Evolutionary conservation across 2,329 filamentous ascomycete genomes (phyloP), one percentile per base, ranked within the genome.

Genomic region (Penicillium capsulatum): DNA sequence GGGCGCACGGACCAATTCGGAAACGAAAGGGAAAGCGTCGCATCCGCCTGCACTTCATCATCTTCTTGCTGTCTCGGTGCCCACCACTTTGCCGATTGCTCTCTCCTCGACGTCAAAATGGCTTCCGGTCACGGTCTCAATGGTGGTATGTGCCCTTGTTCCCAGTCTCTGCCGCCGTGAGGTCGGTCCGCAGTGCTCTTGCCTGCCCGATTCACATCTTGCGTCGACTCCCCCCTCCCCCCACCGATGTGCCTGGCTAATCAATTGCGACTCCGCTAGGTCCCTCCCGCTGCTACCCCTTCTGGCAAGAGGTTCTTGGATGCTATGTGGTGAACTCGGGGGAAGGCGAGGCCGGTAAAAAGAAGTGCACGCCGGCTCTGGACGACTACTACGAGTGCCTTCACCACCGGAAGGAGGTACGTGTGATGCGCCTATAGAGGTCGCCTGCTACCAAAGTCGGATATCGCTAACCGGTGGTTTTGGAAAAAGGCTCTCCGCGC

Each of bases 321-420:
- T 98, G 92, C 80, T 98, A 98, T 69, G 89, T 96, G 46, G 83
- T 95, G 64, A 97, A 97, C 74, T 88, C 88, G 40, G 79, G 77
- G 51, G 74, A 84, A 51, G 85, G 91, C 40, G 84, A 90, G 61
- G 75, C 80, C 54, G 87, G 87, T 55, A 92, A 90, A 74, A 84
- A 82, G 68, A 94, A 94, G 72, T 98, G 94, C 67, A 72, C 77
- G 13, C 83, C 86, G 11, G 79, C 81, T 3, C 75, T 97, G 53
- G 92, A 98, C 67, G 92, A 98, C 66, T 98, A 98, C 75, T 94
- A 96, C 67, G 92, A 98, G 74, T 98, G 94, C 70, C 73, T 98
- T 63, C 92, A 98, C 68, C 92, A 98, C 76, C 89, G 85, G 76
- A 98, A 98, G 75, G 92, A 98, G 87, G 92, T 97, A 61, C 42